Base-by-base conservation (phyloP, 345 rosid species). In the Pugionium dolabratum region DNA sequence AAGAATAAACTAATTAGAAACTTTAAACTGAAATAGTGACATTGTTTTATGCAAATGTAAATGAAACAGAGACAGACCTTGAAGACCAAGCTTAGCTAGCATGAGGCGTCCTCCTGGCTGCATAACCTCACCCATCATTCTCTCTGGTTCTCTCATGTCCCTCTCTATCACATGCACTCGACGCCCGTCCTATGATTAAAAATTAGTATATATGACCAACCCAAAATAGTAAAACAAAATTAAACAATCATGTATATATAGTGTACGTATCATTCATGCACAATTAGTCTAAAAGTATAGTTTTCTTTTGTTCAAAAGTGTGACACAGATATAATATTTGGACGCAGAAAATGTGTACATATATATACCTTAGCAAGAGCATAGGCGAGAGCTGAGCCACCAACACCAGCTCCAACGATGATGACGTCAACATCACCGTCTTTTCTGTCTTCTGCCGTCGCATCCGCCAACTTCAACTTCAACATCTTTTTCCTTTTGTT, bases 101-200 rank as follows among this genome's bases (percentile, higher is more conserved):
- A 83, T 78, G 56, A 85, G 79, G 51, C 80, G 80, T 40, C 90
- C 87, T 1, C 90, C 90, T 0, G 90, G 87, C 8, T 85, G 90
- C 40, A 85, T 83, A 79, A 74, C 46, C 68, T 85, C 90, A 40
- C 90, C 90, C 55, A 83, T 84, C 37, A 85, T 79, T 68, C 90
- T 74, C 44, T 83, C 81, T 31, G 85, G 90, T 71, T 81, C 87
- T 2, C 71, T 63, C 72, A 83, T 64, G 55, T 85, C 90, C 64
- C 90, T 81, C 64, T 85, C 90, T 33, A 85, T 79, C 55, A 83
- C 84, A 70, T 61, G 85, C 29, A 85, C 90, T 59, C 75, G 74
- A 9, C 87, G 80, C n/a, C 90, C 90, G 26, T 85, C 90, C 90
- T 85, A 18, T 18, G 18, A 18, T 18, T 18, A 18, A 18, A 18